Evolutionary conservation across 352 stramenopile species (phyloP).

Genomic region (Aphanomyces invadans): DNA sequence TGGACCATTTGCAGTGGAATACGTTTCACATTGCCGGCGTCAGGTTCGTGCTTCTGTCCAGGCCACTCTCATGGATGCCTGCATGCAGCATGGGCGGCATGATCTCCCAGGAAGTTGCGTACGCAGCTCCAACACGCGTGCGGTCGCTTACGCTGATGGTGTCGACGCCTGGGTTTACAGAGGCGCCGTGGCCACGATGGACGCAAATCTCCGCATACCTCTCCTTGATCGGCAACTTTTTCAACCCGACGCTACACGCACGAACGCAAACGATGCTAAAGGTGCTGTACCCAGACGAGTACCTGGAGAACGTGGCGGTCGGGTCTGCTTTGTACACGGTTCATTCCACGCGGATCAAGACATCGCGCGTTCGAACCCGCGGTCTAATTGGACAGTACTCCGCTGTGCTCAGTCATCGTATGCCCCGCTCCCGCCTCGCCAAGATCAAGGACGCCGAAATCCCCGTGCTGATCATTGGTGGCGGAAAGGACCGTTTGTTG

Average conservation of each 20-base stretch:
- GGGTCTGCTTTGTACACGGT: background rate
- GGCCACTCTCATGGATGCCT: background rate
- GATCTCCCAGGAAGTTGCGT: slow-evolving; percentile 20
- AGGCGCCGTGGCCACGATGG: slow-evolving; percentile 3
- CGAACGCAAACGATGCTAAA: background rate
- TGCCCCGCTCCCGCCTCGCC: slow-evolving; percentile 32
- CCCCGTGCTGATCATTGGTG: slow-evolving; percentile 42
- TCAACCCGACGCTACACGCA: background rate
- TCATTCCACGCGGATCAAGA: background rate
- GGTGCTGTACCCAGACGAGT: background rate
- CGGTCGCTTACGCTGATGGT: slow-evolving; percentile 16
- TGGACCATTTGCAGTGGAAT: slow-evolving; percentile 52
- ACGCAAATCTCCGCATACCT: background rate
- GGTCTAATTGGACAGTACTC: slow-evolving; percentile 6
- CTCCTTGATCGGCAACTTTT: background rate
- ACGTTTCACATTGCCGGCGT: slow-evolving; percentile 39
- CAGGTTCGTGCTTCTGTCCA: slow-evolving; percentile 21
- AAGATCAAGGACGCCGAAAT: slow-evolving; percentile 36
- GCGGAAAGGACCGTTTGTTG: slow-evolving; percentile 30
- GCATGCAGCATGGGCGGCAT: slow-evolving; percentile 19
- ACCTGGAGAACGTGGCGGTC: background rate
- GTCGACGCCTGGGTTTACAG: slow-evolving; percentile 26
- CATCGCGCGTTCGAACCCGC: background rate
- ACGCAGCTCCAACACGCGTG: background rate
- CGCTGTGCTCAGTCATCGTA: slow-evolving; percentile 39